Conservation (phyloP, 768 basidiomycete genomes). For the Rhizopogon vesiculosus region DNA sequence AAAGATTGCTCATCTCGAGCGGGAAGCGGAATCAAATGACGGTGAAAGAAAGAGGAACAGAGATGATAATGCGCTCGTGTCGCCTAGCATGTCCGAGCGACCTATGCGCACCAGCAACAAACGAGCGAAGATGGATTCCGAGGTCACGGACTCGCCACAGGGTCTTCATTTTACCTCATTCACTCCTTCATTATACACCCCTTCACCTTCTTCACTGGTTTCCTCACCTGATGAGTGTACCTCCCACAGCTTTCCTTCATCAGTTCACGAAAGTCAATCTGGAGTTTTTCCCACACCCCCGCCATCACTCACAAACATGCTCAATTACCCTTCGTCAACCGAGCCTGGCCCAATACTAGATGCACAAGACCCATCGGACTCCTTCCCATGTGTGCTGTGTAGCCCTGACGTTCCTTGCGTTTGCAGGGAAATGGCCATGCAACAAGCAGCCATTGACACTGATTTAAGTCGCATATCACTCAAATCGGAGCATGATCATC, state of each 20-base stretch:
- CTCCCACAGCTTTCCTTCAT: conserved; percentile 28
- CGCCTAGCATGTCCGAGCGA: conserved; percentile 18
- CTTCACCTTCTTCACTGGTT: conserved; percentile 43
- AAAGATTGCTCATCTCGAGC: conserved; percentile 39
- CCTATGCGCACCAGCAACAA: conserved; percentile 27
- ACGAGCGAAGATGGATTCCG: conserved; percentile 27
- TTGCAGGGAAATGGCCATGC: conserved; percentile 63
- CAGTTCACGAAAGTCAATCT: conserved; percentile 18
- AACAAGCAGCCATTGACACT: conserved; percentile 32
- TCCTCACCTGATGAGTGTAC: conserved; percentile 45
- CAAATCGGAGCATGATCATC: conserved; percentile 10
- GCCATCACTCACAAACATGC: conserved; percentile 24
- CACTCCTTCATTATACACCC: conserved; percentile 31
- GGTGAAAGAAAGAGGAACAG: conserved; percentile 56
- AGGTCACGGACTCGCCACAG: conserved; percentile 15
- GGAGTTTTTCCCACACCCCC: conserved; percentile 25
- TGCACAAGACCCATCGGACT: conserved; percentile 23
- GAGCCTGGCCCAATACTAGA: conserved; percentile 29
- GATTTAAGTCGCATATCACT: conserved; percentile 6
- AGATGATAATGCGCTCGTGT: conserved; percentile 42
- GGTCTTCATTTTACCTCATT: conserved; percentile 19
- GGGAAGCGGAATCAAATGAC: conserved; percentile 25
- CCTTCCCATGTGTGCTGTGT: conserved; percentile 68
- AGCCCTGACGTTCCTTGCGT: conserved; percentile 66
- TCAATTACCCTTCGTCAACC: conserved; percentile 32